Base-by-base conservation (phyloP, 2,329 filamentous ascomycete genomes). In the Tolypocladium tundrense region DNA sequence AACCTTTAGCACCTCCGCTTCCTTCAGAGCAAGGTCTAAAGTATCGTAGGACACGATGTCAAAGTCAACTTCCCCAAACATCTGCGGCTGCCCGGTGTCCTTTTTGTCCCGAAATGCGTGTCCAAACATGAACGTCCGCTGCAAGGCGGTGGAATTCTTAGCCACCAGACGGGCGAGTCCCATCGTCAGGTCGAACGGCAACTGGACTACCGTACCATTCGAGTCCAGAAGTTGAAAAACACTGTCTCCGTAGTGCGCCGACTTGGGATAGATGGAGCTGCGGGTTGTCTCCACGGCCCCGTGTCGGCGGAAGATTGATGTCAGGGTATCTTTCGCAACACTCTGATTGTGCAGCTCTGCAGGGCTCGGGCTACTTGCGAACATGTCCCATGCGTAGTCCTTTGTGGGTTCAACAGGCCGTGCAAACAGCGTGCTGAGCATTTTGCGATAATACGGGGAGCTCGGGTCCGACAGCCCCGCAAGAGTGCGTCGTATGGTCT, bases 1-100 rank as follows among this genome's bases (percentile, higher is more conserved):
- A 2, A 97, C 92, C 66, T 97, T 97, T 64, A 99, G 83, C 0
- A 91, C 87, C 71, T 97, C 93, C 0, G 93, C 93, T 72, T 99
- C 94, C 67, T 96, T 95, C 58, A 97, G 72, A 1, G 91, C 88
- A 52, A 96, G 77, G 66, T 97, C 91, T 6, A 91, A 73, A 1
- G 88, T 87, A 64, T 92, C 87, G 51, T 84, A 82, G 0, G 91
- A 93, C n/a, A 96, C 82, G 60, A 99, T 91, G 72, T 99, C 94
- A 70, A 97, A 99, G 70, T 97, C 92, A 2, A 95, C 92, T 69
- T 97, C 94, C 11, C 90, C 88, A 69, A 90, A 88, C 66, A 87
- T 88, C 58, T 82, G 81, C 8, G 94, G 94, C 64, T 96, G 89
- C 2, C 90, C 89, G 9, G 90, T 91, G 57, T 86, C 86, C 54